These are phyloP conservation scores for Cladosporium sp. DNA, from an alignment of 2,329 filamentous ascomycete genomes.

Conservation along the genomic window DNA sequence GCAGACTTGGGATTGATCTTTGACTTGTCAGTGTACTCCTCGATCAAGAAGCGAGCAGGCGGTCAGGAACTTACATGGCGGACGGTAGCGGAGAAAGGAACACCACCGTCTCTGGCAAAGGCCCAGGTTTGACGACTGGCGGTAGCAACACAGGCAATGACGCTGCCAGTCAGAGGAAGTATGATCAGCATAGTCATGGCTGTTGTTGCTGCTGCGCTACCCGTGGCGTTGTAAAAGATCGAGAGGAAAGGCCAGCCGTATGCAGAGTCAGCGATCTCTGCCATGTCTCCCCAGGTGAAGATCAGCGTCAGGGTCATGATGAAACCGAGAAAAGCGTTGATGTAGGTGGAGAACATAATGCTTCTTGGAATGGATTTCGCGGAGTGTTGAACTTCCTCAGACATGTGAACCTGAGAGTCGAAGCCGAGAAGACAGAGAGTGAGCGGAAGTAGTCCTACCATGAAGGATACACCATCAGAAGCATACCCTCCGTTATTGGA, in stretches of 20 bases:
- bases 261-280: constrained; percentile 13
- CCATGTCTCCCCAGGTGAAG: constrained; percentile 31
- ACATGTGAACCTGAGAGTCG: constrained; percentile 27
- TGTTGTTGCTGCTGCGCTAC: constrained; percentile 29
- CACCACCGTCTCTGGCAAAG: constrained; percentile 15
- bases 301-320: constrained; percentile 30
- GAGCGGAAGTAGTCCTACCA: constrained; percentile 38
- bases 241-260: constrained; percentile 31
- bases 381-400: constrained; percentile 27
- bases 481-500: constrained; percentile 44
- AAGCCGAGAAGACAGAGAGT: constrained; percentile 19
- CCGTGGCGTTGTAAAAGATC: constrained; percentile 34
- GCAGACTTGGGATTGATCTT: constrained; percentile 12
- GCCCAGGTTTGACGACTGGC: constrained; percentile 37
- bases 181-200: constrained; percentile 32
- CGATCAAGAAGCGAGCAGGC: too few relatives aligned
- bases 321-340: constrained; percentile 23
- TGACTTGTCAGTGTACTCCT: background rate
- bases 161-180: constrained; percentile 28
- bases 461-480: constrained; percentile 40
- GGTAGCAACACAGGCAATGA: constrained; percentile 35
- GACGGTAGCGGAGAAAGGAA: constrained; percentile 18
- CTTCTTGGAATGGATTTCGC: constrained; percentile 20
- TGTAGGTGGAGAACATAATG: constrained; percentile 19
- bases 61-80: constrained; percentile 18